A percentile compares a stretch with the other conserved stretches of the same genome.
Conservation (phyloP, 2,329 filamentous ascomycete species). For the Corynespora cassiicola region DNA sequence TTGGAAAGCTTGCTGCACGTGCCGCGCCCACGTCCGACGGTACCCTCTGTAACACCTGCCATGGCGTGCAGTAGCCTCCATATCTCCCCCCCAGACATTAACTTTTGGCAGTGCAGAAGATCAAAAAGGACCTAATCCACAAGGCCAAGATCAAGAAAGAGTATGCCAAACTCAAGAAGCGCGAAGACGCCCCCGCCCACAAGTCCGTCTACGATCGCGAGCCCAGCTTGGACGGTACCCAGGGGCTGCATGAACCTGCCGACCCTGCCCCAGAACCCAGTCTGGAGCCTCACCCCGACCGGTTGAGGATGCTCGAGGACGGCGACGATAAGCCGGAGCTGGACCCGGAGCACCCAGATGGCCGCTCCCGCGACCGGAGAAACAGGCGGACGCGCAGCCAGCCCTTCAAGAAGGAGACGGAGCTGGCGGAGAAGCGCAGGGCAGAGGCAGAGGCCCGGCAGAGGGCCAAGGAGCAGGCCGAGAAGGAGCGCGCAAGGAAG, state of each 20-base stretch:
- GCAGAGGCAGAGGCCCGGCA: conserved; percentile 69
- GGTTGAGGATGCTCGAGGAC: conserved; percentile 64
- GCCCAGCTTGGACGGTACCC: conserved; percentile 19
- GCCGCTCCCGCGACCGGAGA: conserved; percentile 21
- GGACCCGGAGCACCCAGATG: conserved; percentile 19
- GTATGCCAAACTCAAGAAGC: conserved; percentile 84
- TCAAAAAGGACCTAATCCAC: conserved; percentile 86
- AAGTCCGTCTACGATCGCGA: conserved; percentile 45
- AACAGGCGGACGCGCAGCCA: conserved; percentile 36
- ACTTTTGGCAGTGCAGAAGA: conserved; percentile 77
- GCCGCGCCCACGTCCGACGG: no score
- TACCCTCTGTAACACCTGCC: no score
- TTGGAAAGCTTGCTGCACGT: no score
- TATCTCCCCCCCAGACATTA: no score
- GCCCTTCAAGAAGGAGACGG: conserved; percentile 52
- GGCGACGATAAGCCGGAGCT: conserved; percentile 23
- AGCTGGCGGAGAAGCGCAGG: conserved; percentile 59
- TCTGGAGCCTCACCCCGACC: conserved; percentile 66
- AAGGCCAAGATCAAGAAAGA: conserved; percentile 93
- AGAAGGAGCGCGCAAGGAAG: conserved; percentile 61
- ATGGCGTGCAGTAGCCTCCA: background rate
- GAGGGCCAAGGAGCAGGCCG: conserved; percentile 67
- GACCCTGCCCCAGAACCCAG: conserved; percentile 39
- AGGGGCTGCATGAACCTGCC: conserved; percentile 25
- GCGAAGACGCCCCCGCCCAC: conserved; percentile 51